A percentile compares a stretch with the other conserved stretches of the same genome.
These are phyloP conservation scores for Geotrichum candidum DNA, from an alignment of 1,139 yeast species.

Conservation along the genomic window DNA sequence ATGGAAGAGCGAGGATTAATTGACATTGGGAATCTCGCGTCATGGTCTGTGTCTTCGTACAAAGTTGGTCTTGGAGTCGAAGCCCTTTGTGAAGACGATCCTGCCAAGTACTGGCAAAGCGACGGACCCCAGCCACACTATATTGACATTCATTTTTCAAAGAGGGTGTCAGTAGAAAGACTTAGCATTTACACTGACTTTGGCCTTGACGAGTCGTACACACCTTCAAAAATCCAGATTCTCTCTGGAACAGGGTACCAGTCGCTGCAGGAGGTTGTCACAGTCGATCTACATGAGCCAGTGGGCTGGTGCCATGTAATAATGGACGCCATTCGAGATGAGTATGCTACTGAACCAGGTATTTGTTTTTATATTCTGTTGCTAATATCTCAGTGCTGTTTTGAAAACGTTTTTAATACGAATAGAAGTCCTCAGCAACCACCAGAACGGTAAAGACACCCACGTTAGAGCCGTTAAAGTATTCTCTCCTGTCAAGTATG, in stretches of 20 bases:
- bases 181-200: constrained; percentile 66
- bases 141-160: constrained; percentile 74
- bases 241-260: constrained; percentile 83
- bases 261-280: constrained; percentile 71
- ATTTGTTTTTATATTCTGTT: neutral
- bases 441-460: constrained; percentile 94
- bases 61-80: constrained; percentile 69
- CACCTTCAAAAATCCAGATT: constrained; percentile 69
- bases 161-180: constrained; percentile 63
- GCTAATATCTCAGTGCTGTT: constrained; percentile 36
- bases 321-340: constrained; percentile 51
- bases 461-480: constrained; percentile 72
- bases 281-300: constrained; percentile 62
- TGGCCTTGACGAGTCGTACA: constrained; percentile 78
- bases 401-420: constrained; percentile 70
- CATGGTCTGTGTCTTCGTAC: constrained; percentile 76
- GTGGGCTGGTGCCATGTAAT: constrained; percentile 80
- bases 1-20: constrained; percentile 53
- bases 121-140: constrained; percentile 93
- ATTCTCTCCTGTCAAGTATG: constrained; percentile 39
- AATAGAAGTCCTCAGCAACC: constrained; percentile 68
- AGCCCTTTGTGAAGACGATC: constrained; percentile 68
- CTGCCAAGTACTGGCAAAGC: constrained; percentile 85
- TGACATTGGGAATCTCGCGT: constrained; percentile 76
- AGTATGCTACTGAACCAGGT: constrained; percentile 31